Evolutionary conservation across 2,329 filamentous ascomycete genomes (phyloP), one percentile per base, ranked within the genome.

Genomic region (Acrodontium crateriforme): DNA sequence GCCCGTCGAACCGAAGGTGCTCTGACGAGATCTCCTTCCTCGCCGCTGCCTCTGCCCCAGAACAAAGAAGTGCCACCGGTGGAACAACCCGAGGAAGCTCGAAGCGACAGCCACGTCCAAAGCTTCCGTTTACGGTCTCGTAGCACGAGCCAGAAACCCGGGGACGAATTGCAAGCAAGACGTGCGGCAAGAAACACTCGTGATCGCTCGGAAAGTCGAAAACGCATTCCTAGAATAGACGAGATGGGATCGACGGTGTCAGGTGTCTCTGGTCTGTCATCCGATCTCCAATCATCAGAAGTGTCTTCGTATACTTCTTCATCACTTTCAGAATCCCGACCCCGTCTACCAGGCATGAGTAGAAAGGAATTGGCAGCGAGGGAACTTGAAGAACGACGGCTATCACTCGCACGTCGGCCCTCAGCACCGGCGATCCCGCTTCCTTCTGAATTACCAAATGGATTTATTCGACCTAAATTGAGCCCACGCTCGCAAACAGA

Each of bases 321-420:
- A n/a, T n/a, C n/a, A n/a, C 14, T 36, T 36, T 16, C 53, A 53
- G n/a, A 18, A n/a, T n/a, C n/a, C n/a, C n/a, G n/a, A n/a, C n/a
- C n/a, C n/a, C n/a, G n/a, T 18, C 29, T 34, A 7, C 29, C 29
- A 2, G 23, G 24, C 7, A 38, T 57, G 32, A 54, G 50, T 29
- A 55, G 54, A 34, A 63, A 59, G 39, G 56, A 58, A 35, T 44
- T 58, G 12, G 62, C 59, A 7, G 83, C 84, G 6, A 74, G 78
- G 25, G 85, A 94, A 53, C 69, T 95, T 1, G 85, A 94, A 53
- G 81, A 89, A 45, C 74, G 87, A 16, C 75, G 87, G 32, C 72
- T 80, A 47, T 94, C 87, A 9, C 63, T 92, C 15, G 82, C 80
- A 12, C 71, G 81, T 30, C 71, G 83, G 27, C 79, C 83, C 3